Base-by-base conservation (phyloP, 176 grass and related monocot genomes). In the maize (Zea mays) region DNA sequence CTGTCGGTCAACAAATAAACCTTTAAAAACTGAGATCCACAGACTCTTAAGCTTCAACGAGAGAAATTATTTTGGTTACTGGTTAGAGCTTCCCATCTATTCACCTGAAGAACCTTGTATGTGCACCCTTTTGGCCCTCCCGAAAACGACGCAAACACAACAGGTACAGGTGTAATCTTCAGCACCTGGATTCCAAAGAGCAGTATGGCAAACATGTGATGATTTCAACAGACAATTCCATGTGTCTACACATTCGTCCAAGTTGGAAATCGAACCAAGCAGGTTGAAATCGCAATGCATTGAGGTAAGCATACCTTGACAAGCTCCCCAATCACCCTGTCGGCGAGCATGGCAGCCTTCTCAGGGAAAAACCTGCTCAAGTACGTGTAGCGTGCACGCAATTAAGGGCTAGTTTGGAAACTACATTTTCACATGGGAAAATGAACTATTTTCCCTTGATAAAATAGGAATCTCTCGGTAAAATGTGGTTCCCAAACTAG, bases 41-140 rank as follows among this genome's bases (percentile, higher is more conserved):
- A 10, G 42, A 12, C 4, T 19, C 2, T 16, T 16, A 37, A 37
- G 7, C 35, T 73, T 34, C 10, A 61, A 61, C 21, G 34, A 86
- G 36, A 82, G 50, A 83, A 75, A 34, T 4, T 14, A 11, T 83
- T 73, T 15, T 50, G 65, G 3, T 11, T 33, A 89, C 78, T 1
- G 40, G 60, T 27, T 27, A 27, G 27, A 27, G 27, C 27, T 27
- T 27, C 27, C 27, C 27, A 27, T 27, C 27, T 19, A 73, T 48
- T 21, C 48, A 97, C 95, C 95, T 94, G 91, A 82, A 98, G 78
- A 88, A 90, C 89, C 85, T 98, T 98, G 69, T 98, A 98, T 38
- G 86, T 94, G 82, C 91, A 98, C 61, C 95, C 91, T 86, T 98
- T 98, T 3, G 95, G 87, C 20, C 95, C 95, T 56, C 91, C 91